Base-by-base conservation (phyloP, 2,329 filamentous ascomycete genomes). In the Neofusicoccum sp. region DNA sequence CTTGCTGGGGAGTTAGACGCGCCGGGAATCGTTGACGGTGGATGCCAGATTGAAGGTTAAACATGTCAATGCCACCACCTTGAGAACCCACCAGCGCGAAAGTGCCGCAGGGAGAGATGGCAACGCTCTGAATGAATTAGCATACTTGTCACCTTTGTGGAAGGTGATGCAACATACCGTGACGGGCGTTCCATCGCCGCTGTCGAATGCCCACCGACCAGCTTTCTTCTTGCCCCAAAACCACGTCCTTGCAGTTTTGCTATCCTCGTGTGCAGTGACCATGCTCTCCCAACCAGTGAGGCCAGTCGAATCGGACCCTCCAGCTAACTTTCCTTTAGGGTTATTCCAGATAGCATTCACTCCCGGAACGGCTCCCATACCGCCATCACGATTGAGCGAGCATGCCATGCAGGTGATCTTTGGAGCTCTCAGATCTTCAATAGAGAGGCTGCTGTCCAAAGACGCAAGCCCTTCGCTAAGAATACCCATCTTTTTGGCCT, bases 201-300 rank as follows among this genome's bases (percentile, higher is more conserved):
- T 97, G 67, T 91, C 88, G 69, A 99, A 92, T 0, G 91, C 89
- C 95, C 95, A 99, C 66, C 95, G 85, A 9, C 95, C 95, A 54
- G 95, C 93, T 70, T 90, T 88, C 78, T 96, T 97, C 63, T 92
- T 89, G 5, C 94, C 95, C 93, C 95, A 98, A 78, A 97, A 97
- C 95, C 95, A 99, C 1, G 95, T 98, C 60, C 95, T 87, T 16
- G 93, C 95, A 72, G 86, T 91, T 48, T 88, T 85, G 71, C 98
- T 94, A 58, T 89, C 87, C 71, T 89, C 89, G 74, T 99, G 96
- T 8, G 93, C 94, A 3, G 95, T 99, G 2, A 99, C 87, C 6
- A 99, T 88, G 72, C 94, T 97, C 76, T 99, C 96, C 95, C 95
- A 99, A 1, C 95, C 95, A 2, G 93, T 97, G 80, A 87, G 88